Evolutionary conservation across 148 eudicot species (phyloP).

Genomic region (Chenopodium suecicum): DNA sequence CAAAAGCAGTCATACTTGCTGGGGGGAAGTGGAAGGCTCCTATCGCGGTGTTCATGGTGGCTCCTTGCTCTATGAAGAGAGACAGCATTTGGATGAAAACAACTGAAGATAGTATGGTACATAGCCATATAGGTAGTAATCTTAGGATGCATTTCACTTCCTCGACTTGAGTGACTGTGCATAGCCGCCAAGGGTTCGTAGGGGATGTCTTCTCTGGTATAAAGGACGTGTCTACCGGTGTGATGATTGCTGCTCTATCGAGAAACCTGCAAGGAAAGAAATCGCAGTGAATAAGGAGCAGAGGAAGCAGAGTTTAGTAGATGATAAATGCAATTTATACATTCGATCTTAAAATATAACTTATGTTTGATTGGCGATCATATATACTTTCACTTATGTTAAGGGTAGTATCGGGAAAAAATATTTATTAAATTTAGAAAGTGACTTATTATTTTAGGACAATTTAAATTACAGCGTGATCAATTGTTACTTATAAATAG

Average conservation of each 20-base stretch:
- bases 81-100: constrained; percentile 71
- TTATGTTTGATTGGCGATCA: no score
- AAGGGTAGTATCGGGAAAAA: no score
- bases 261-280: constrained; percentile 36
- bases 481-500: background rate
- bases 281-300: no score
- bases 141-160: constrained; percentile 63
- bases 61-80: constrained; percentile 68
- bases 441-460: background rate
- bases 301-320: no score
- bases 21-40: constrained; percentile 58
- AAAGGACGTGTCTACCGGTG: constrained; percentile 33
- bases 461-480: background rate
- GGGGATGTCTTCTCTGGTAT: constrained; percentile 15
- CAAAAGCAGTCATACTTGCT: constrained; percentile 70
- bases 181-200: constrained; percentile 50
- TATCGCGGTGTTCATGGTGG: constrained; percentile 52
- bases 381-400: no score
- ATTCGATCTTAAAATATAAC: no score
- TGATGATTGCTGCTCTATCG: constrained; percentile 52
- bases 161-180: constrained; percentile 64
- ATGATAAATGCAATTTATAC: no score
- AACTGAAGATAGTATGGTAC: constrained; percentile 59
- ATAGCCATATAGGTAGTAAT: constrained; percentile 59
- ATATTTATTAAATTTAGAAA: no score